Evolutionary conservation across 345 rosid species (phyloP), one percentile per base, ranked within the genome.

Genomic region (Citrus reticulata): DNA sequence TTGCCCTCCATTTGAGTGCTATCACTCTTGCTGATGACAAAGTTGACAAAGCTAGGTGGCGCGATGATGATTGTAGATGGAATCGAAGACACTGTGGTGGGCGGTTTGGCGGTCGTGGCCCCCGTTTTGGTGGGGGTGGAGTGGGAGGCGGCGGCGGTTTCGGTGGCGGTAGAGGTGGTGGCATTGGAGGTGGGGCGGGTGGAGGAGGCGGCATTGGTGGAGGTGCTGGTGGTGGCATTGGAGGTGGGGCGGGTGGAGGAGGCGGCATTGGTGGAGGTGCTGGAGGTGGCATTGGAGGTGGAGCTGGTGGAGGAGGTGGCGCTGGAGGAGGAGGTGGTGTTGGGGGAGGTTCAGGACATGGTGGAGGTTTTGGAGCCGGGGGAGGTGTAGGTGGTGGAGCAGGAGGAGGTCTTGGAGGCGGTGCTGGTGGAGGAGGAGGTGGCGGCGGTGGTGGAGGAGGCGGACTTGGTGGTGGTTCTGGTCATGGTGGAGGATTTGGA

Each of bases 401-500:
- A 0, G 88, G 85, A 11, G 86, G 87, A 10, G 85, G 83, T 20
- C 2, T 62, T 29, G 85, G 80, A 71, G 83, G 84, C 6, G 92
- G 82, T 8, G 86, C 84, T 0, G 86, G 86, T 5, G 82, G 84
- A 16, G 78, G 83, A 69, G 74, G 84, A 8, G 92, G 82, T 4
- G 86, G 83, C 0, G 86, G 86, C 2, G 82, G 84, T 5, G 78
- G 83, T 55, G 74, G 87, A n/a, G 79, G 83, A 5, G 90, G 89
- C 1, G 86, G 86, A 1, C 88, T 82, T 0, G 89, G 90, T 3
- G 93, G 91, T 24, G 91, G 90, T 4, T 81, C 84, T 1, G 88
- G 85, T 3, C 81, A 75, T 6, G 91, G 87, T 32, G 85, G 90
- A 1, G 90, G 88, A 1, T 70, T 79, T 13, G 88, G 85, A 3